Base-by-base conservation (phyloP, 1,139 yeast genomes). In the Candida sp. region DNA sequence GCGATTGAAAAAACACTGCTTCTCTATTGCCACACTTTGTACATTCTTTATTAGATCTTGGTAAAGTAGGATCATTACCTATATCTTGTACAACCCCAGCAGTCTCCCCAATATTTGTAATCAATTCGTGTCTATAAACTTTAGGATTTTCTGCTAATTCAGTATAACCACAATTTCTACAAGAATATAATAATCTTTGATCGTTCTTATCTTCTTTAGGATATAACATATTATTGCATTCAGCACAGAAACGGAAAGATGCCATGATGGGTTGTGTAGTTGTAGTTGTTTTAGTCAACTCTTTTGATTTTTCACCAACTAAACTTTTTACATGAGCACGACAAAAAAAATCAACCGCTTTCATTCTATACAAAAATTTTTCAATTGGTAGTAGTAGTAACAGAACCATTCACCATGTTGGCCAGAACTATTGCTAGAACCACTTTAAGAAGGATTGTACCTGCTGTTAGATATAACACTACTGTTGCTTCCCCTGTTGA, bases 41-140 rank as follows among this genome's bases (percentile, higher is more conserved):
- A 64, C 99, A 93, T 56, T 87, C 95, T 61, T 87, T 87, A 63
- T 91, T 93, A 3, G 96, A 85, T 55, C 97, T 77, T 43, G 99
- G 98, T 60, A 91, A 81, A 4, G 99, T 93, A 11, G 99, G 99
- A 64, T 93, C 99, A 35, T 84, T 77, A 1, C 97, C 98, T 53
- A 95, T 87, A 63, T 95, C 99, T 60, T 89, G 95, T 36, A 95
- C 96, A 45, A 90, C 97, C 55, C 99, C 99, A 1, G 99, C 99
- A 2, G 98, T 93, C 59, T 90, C 98, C 54, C 93, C 87, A 46
- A 84, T 88, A 55, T 87, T 86, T 21, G 97, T 82, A 53, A 89
- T 87, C 66, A 93, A 77, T 68, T 93, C 98, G 64, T 93, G 96
- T 54, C 98, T 78, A 63, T 88, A 95, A 39, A 95, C 97, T 61